phyloP scores from a whole-genome alignment of 1,139 yeast species.

The Suhomyces bokatorum region DNA sequence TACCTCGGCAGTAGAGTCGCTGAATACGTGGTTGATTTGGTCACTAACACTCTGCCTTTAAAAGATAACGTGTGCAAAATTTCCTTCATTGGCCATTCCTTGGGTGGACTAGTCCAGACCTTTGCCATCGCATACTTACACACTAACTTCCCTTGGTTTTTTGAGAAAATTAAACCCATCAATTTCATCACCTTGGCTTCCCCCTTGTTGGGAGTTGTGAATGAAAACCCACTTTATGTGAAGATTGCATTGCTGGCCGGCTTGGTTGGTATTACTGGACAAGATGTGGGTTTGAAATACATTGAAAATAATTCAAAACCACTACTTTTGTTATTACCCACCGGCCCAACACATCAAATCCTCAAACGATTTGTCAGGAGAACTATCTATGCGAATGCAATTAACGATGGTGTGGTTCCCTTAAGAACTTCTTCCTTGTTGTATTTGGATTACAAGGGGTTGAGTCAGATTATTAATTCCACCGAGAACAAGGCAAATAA shows the following conservation, averaged over 20 bases:
- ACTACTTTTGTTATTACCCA: slow-evolving; percentile 68
- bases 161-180: slow-evolving; percentile 64
- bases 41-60: slow-evolving; percentile 39
- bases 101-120: slow-evolving; percentile 89
- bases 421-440: slow-evolving; percentile 77
- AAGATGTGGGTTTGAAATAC: slow-evolving; percentile 70
- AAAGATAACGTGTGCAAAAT: slow-evolving; percentile 52
- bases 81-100: slow-evolving; percentile 88
- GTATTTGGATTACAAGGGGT: slow-evolving; percentile 59
- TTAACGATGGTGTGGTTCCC: slow-evolving; percentile 94
- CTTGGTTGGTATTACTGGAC: slow-evolving; percentile 90
- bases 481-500: slow-evolving; percentile 10
- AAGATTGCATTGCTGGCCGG: slow-evolving; percentile 86
- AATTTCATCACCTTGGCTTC: slow-evolving; percentile 85
- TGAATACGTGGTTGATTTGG: slow-evolving; percentile 65
- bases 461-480: slow-evolving; percentile 21
- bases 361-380: slow-evolving; percentile 65
- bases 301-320: slow-evolving; percentile 53
- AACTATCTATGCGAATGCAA: slow-evolving; percentile 74
- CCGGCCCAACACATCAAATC: slow-evolving; percentile 75
- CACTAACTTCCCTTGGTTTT: slow-evolving; percentile 70
- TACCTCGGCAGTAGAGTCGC: slow-evolving; percentile 84
- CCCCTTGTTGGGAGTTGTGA: slow-evolving; percentile 80
- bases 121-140: slow-evolving; percentile 86
- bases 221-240: slow-evolving; percentile 87